Evolutionary conservation across 305 asterid genomes (phyloP), one percentile per base, ranked within the genome.

Genomic region (Fraxinus paxiana): DNA sequence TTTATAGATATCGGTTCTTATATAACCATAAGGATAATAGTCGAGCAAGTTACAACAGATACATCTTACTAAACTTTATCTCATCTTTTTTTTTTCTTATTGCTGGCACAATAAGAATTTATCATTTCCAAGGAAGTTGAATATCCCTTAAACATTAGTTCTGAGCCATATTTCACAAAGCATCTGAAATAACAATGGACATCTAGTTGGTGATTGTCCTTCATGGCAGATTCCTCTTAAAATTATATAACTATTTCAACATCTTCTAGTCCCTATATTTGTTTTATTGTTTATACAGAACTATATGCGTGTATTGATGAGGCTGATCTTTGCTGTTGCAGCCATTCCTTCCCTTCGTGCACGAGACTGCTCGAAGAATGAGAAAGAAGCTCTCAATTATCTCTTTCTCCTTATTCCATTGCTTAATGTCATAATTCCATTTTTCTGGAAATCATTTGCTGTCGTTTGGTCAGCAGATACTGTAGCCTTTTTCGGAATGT

Each of bases 271-370:
- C 72, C 79, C 20, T 48, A 28, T 13, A 15, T 3, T 43, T 6
- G 97, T 95, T 76, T 95, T 94, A 13, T 5, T 48, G 22, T 46
- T 76, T 70, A 48, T 22, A 70, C 59, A 24, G 65, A 26, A 41
- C 17, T 13, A 12, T 17, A 74, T 2, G 43, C 4, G 26, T 38
- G 1, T 31, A 67, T 59, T 81, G 72, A 77, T 83, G 24, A 69
- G 74, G 63, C 54, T 17, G 33, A 20, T 77, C 24, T 80, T 76
- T 85, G 31, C 37, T 84, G 28, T 83, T 88, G 84, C 92, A 93
- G 98, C 98, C 76, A 92, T 95, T 74, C 99, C 99, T 81, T 95
- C 99, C 26, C 97, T 94, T 70, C 96, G 99, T 77, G 97, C 98
- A 0, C 92, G 98, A 74, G 99, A 92, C 85, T 95, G 99, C 92